Conservation (phyloP, 2,329 filamentous ascomycete species). For the Alternaria angustiovoidea region DNA sequence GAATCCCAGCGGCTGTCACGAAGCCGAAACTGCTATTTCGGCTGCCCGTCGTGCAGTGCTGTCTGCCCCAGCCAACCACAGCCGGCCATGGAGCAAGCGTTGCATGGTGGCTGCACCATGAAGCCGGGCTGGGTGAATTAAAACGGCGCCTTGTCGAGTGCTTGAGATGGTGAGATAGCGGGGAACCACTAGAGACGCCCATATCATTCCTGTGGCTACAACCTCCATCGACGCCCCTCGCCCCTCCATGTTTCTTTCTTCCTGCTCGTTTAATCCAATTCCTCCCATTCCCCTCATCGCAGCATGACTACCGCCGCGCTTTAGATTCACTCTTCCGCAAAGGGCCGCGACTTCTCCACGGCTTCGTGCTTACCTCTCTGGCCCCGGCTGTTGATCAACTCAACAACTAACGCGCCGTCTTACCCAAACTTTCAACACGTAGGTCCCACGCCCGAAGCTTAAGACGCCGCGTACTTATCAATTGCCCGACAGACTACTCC, state of each 20-base stretch:
- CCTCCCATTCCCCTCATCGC: slow-evolving; percentile 4
- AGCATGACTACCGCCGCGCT: slow-evolving; percentile 35
- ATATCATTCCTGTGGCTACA: slow-evolving; percentile 45
- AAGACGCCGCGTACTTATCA: slow-evolving; percentile 19
- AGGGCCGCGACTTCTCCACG: slow-evolving; percentile 22
- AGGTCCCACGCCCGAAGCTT: slow-evolving; percentile 14
- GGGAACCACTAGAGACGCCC: slow-evolving; percentile 37
- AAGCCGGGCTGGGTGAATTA: slow-evolving; percentile 35
- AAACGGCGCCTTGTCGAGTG: slow-evolving; percentile 42
- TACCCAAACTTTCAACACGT: slow-evolving; percentile 17
- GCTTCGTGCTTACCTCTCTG: slow-evolving; percentile 18
- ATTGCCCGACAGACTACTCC: slow-evolving; percentile 23
- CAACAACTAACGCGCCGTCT: slow-evolving; percentile 18
- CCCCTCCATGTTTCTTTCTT: slow-evolving; percentile 30
- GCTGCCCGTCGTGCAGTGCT: slow-evolving; percentile 17
- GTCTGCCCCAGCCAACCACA: slow-evolving; percentile 30
- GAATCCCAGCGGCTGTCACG: slow-evolving; percentile 12
- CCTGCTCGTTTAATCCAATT: slow-evolving; percentile 12
- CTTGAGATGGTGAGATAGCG: slow-evolving; percentile 36
- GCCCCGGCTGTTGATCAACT: slow-evolving; percentile 33
- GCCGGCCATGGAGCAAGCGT: slow-evolving; percentile 26
- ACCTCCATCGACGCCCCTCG: slow-evolving; percentile 29
- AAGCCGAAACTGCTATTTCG: slow-evolving; percentile 15
- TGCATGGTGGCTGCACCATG: slow-evolving; percentile 43
- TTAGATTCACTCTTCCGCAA: slow-evolving; percentile 28